Base-by-base conservation (phyloP, 1,284 basidiomycete genomes). In the Albatrellus sp. region DNA sequence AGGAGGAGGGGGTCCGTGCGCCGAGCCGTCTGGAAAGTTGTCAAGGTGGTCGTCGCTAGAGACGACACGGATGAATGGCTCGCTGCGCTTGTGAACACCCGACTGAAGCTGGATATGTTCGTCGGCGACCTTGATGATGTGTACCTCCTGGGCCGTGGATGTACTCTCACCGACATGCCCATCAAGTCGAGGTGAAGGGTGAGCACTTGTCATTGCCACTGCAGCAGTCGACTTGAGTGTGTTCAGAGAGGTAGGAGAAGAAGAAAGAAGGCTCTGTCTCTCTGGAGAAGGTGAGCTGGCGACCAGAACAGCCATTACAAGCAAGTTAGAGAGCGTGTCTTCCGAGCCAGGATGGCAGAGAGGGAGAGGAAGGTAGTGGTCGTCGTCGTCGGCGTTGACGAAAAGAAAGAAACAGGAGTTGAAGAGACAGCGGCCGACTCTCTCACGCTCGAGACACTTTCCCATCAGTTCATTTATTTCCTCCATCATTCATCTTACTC, bases 1-100 rank as follows among this genome's bases (percentile, higher is more conserved):
- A 4, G 80, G 79, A 1, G 78, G 79, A 0, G 77, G 75, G 4
- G 78, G 77, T 13, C 77, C 77, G 17, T 68, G 14, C 13, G 37
- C n/a, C 51, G 46, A 55, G 4, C 37, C 35, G 43, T 49, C 54
- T 36, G 54, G 52, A 35, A 43, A 48, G 36, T 53, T 49, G 10
- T 35, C 45, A 16, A 50, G 51, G 34, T 31, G 19, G 40, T 48
- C 53, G 44, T 55, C 55, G 47, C 45, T 50, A 10, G 60, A 55
- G 1, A 65, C 55, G 42, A 58, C 57, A 34, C 62, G 62, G 46
- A 55, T 49, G 55, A 72, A 53, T 41, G 63, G 52, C 52, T 67
- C 50, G 12, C 62, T 52, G 46, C 63, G 49, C 57, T 65, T 62
- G 60, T 66, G 60, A 49, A 60, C 43, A 48, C 68, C 54, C 48